Percentiles rank a stretch among this genome's conserved stretches.
Conservation (phyloP, 495 filamentous ascomycete species). For the Trichoderma gamsii region DNA sequence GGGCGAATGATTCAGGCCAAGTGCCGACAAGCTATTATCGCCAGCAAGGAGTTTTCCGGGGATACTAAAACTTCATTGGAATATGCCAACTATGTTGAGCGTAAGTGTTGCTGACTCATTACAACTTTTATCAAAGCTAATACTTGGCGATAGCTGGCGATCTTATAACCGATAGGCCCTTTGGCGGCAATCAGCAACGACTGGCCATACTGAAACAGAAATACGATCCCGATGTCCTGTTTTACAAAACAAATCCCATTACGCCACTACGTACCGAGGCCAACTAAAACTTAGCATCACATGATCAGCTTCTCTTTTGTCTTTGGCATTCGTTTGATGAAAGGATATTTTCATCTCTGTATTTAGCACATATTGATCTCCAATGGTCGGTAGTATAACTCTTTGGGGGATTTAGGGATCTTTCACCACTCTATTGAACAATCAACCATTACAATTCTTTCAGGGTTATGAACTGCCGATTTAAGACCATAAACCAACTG, state of each 20-base stretch:
- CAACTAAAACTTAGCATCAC: not conserved
- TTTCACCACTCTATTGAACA: too few species aligned
- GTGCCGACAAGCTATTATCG: not conserved
- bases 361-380: too few species aligned
- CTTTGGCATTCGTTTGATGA: too few species aligned
- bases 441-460: too few species aligned
- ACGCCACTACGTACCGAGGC: not conserved
- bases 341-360: too few species aligned
- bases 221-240: not conserved
- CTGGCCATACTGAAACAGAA: not conserved
- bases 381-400: too few species aligned
- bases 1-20: not conserved
- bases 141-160: not conserved
- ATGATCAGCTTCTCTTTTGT: not conserved
- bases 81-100: constrained; percentile 5
- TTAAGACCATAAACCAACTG: too few species aligned
- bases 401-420: too few species aligned
- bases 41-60: not conserved
- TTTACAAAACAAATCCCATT: not conserved
- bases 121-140: not conserved
- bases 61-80: not conserved
- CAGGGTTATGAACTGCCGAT: too few species aligned
- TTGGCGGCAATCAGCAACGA: not conserved
- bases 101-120: not conserved
- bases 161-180: not conserved